Percentiles rank a stretch among this genome's conserved stretches.
These are phyloP conservation scores for Talaromyces amestolkiae DNA, from an alignment of 2,329 filamentous ascomycete genomes.

Conservation along the genomic window DNA sequence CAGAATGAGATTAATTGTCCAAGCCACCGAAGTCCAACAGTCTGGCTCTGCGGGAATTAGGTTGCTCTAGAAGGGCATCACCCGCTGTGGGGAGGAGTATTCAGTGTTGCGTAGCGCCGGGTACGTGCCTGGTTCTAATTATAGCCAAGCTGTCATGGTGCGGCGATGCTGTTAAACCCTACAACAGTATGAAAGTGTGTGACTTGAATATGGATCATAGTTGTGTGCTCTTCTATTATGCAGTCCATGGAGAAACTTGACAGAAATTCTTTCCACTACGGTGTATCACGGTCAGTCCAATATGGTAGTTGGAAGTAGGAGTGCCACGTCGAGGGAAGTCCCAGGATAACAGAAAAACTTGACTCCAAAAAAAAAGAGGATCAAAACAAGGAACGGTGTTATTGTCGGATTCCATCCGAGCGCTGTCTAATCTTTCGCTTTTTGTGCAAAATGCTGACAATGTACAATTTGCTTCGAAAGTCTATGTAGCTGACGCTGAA, in stretches of 20 bases:
- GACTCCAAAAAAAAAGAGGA: background rate
- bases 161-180: background rate
- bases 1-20: background rate
- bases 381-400: background rate
- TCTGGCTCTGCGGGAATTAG: background rate
- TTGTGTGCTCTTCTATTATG: background rate
- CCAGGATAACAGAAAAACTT: background rate
- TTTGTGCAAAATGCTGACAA: background rate
- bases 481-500: background rate
- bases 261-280: background rate
- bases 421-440: background rate
- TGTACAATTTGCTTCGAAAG: background rate
- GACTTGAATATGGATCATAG: background rate
- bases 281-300: background rate
- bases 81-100: slow-evolving; percentile 2
- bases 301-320: background rate
- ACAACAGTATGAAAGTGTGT: background rate
- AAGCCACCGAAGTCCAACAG: slow-evolving; percentile 3
- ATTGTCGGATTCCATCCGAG: background rate
- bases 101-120: background rate
- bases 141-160: background rate
- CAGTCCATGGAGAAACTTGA: background rate
- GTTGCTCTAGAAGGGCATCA: slow-evolving; percentile 2
- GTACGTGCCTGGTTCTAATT: background rate
- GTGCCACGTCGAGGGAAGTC: background rate